These are phyloP conservation scores for Cryptococcus neoformans DNA, from an alignment of 1,284 basidiomycete species.

Conservation along the genomic window DNA sequence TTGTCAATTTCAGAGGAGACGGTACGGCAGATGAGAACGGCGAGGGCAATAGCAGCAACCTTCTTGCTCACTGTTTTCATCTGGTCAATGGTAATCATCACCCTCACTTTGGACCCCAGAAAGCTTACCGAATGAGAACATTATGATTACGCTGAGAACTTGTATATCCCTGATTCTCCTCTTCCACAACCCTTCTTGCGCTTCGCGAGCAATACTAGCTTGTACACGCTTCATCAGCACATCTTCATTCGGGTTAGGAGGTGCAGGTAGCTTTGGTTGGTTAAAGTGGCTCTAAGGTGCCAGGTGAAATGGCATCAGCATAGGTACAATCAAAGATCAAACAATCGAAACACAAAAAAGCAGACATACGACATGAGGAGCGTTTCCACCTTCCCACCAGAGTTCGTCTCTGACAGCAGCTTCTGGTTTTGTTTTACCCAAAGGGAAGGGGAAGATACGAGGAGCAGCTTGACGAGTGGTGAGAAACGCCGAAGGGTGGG, in stretches of 20 bases:
- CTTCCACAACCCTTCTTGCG: slow-evolving; percentile 31
- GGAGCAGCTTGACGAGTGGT: slow-evolving; percentile 37
- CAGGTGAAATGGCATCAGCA: no score
- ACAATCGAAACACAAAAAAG: not conserved
- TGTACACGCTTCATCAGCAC: slow-evolving; percentile 23
- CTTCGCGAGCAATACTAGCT: slow-evolving; percentile 29
- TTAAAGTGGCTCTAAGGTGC: slow-evolving; percentile 36
- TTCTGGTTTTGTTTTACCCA: slow-evolving; percentile 33
- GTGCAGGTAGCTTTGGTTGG: slow-evolving; percentile 21
- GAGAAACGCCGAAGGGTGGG: slow-evolving; percentile 37
- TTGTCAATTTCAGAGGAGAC: slow-evolving; percentile 28
- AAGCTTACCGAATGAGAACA: slow-evolving; percentile 30
- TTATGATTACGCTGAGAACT: slow-evolving; percentile 25
- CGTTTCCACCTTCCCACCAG: slow-evolving; percentile 44
- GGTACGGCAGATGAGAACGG: slow-evolving; percentile 30
- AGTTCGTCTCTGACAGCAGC: slow-evolving; percentile 36
- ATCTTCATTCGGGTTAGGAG: slow-evolving; percentile 17
- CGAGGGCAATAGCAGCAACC: slow-evolving; percentile 23
- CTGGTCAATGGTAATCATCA: not conserved
- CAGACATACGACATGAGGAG: slow-evolving; percentile 36
- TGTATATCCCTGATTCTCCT: slow-evolving; percentile 31
- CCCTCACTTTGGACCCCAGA: not conserved
- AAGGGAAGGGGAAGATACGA: slow-evolving; percentile 35
- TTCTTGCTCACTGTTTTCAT: slow-evolving; percentile 21
- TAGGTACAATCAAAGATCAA: not conserved